A percentile compares a stretch with the other conserved stretches of the same genome.
Conservation (phyloP, 225 moss, liverwort and hornwort genomes). For the Marchantia paleacea region DNA sequence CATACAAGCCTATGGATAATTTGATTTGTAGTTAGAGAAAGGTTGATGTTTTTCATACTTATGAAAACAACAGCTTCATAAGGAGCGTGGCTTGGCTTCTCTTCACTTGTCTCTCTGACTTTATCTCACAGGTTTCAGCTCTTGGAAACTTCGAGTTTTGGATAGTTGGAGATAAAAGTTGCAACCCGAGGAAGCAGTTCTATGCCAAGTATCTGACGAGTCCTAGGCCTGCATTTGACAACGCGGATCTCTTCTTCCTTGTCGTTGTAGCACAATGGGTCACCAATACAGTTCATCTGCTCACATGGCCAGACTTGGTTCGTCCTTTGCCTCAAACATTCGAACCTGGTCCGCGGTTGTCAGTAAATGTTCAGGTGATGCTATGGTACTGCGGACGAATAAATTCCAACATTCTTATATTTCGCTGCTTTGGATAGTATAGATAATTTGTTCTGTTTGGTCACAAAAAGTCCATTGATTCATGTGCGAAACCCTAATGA, state of each 20-base stretch:
- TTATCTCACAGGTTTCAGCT: slow-evolving; percentile 70
- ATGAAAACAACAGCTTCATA: neutral
- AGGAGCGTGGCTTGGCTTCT: no score
- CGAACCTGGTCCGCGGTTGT: neutral
- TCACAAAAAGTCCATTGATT: neutral
- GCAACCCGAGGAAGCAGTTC: neutral
- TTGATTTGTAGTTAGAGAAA: neutral
- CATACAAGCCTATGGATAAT: no score
- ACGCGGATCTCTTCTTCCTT: slow-evolving; percentile 29
- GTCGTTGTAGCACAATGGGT: slow-evolving; percentile 81
- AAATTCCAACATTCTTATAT: no score
- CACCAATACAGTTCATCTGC: slow-evolving; percentile 70
- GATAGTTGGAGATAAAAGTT: slow-evolving; percentile 18
- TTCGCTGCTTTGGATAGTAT: no score
- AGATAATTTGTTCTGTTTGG: no score
- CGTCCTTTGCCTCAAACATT: neutral
- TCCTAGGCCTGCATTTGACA: neutral
- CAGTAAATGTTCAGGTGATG: neutral
- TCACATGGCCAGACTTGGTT: slow-evolving; percentile 93
- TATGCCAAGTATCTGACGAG: slow-evolving; percentile 19
- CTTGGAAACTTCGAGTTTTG: slow-evolving; percentile 59
- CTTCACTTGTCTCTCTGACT: neutral
- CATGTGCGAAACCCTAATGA: neutral
- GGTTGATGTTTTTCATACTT: neutral
- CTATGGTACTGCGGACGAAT: no score